These are phyloP conservation scores for Ceratobasidium theobromae DNA, from an alignment of 1,284 basidiomycete species.

Conservation along the genomic window DNA sequence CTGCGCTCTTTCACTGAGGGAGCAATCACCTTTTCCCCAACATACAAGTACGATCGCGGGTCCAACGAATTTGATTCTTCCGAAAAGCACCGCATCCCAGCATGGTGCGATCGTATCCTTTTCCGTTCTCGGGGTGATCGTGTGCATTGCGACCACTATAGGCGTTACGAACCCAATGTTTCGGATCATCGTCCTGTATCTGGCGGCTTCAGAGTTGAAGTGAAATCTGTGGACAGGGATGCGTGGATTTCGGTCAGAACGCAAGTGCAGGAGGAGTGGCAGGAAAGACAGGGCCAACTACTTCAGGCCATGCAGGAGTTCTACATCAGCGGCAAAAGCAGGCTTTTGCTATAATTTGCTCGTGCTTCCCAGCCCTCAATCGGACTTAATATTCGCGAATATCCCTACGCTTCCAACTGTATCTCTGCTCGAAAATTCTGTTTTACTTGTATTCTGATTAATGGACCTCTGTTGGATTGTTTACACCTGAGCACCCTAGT, in stretches of 20 bases:
- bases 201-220: conserved; percentile 68
- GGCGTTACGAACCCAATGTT: conserved; percentile 78
- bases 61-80: conserved; percentile 82
- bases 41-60: conserved; percentile 92
- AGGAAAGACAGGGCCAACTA: conserved; percentile 49
- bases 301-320: conserved; percentile 56
- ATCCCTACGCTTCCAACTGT: background rate
- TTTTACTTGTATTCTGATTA: background rate
- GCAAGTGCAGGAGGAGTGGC: conserved; percentile 62
- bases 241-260: conserved; percentile 56
- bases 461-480: background rate
- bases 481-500: no score
- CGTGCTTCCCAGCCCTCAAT: conserved; percentile 9
- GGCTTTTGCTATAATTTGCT: conserved; percentile 9
- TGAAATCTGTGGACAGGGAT: conserved; percentile 69
- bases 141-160: conserved; percentile 66
- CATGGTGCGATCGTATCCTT: conserved; percentile 95
- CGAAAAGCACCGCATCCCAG: conserved; percentile 85
- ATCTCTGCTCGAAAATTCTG: background rate
- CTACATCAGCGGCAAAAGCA: conserved; percentile 45
- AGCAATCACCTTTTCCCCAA: conserved; percentile 79
- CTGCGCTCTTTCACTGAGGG: conserved; percentile 83
- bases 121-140: conserved; percentile 68
- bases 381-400: background rate
- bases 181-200: conserved; percentile 87